phyloP scores from a whole-genome alignment of 805 yeast species.

The Yamadazyma kitorensis region DNA sequence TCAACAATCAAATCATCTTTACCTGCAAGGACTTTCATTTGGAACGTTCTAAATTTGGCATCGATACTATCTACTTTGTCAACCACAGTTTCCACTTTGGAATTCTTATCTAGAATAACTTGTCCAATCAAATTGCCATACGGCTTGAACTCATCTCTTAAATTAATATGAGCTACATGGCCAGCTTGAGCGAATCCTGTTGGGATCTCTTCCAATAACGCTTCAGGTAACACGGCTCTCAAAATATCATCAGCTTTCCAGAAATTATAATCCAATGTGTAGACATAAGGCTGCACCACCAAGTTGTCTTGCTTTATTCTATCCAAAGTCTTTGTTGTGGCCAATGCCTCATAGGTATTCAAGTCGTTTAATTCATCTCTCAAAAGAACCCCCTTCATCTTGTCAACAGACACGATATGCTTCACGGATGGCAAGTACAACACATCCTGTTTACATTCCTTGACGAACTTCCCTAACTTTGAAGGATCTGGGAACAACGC shows the following conservation, averaged over 20 bases:
- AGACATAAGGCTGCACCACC: conserved; percentile 48
- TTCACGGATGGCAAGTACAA: conserved; percentile 68
- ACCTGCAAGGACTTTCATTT: conserved; percentile 93
- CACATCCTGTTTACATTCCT: conserved; percentile 55
- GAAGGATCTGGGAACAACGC: conserved; percentile 69
- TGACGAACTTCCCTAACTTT: conserved; percentile 59
- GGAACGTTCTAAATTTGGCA: conserved; percentile 85
- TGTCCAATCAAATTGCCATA: conserved; percentile 82
- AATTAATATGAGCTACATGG: conserved; percentile 89
- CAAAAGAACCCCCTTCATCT: conserved; percentile 55
- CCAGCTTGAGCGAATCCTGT: conserved; percentile 92
- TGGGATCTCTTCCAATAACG: conserved; percentile 70
- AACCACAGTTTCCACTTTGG: conserved; percentile 81
- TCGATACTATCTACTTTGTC: conserved; percentile 87
- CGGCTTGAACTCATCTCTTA: conserved; percentile 81
- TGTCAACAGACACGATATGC: conserved; percentile 48
- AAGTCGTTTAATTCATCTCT: conserved; percentile 37
- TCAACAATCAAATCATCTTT: conserved; percentile 70
- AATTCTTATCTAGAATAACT: conserved; percentile 83
- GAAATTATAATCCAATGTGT: conserved; percentile 64
- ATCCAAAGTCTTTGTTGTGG: conserved; percentile 43
- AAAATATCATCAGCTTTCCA: conserved; percentile 92
- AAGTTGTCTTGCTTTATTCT: conserved; percentile 49
- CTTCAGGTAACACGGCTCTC: conserved; percentile 70
- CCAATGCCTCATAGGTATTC: conserved; percentile 11